These are phyloP conservation scores for Russula sp. DNA, from an alignment of 768 basidiomycete species.

Conservation along the genomic window DNA sequence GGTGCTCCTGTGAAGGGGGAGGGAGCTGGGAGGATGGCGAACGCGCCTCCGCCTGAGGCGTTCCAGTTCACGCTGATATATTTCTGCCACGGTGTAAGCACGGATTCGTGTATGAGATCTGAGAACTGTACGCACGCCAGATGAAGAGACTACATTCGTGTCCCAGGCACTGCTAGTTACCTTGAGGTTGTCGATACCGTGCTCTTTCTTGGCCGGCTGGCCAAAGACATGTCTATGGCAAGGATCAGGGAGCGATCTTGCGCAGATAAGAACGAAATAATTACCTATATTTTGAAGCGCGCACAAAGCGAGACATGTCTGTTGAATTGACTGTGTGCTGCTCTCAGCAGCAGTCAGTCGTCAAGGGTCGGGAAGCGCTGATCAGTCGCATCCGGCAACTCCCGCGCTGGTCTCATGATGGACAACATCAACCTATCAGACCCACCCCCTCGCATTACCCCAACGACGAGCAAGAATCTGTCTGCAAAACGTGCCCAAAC, in stretches of 20 bases:
- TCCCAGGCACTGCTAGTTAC: slow-evolving; percentile 92
- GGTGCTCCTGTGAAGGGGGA: slow-evolving; percentile 58
- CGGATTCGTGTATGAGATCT: slow-evolving; percentile 3
- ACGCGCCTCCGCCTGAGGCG: slow-evolving; percentile 88
- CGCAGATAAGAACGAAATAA: slow-evolving; percentile 32
- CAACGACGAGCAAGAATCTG: slow-evolving; percentile 27
- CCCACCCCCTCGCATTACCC: slow-evolving; percentile 26
- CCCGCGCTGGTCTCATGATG: slow-evolving; percentile 15
- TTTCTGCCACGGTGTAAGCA: slow-evolving; percentile 28
- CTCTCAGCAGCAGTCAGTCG: neutral
- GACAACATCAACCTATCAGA: slow-evolving; percentile 32
- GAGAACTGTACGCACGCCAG: slow-evolving; percentile 52
- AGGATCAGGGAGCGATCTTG: slow-evolving; percentile 14
- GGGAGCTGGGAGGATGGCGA: slow-evolving; percentile 87
- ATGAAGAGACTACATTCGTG: slow-evolving; percentile 87
- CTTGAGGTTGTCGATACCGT: slow-evolving; percentile 78
- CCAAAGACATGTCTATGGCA: slow-evolving; percentile 82
- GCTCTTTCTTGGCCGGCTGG: slow-evolving; percentile 81
- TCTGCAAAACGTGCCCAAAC: slow-evolving; percentile 34
- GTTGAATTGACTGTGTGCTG: neutral
- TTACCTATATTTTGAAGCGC: slow-evolving; percentile 83
- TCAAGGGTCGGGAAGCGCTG: neutral
- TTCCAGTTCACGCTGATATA: slow-evolving; percentile 96
- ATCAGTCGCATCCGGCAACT: slow-evolving; percentile 5
- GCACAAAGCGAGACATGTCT: slow-evolving; percentile 80